Evolutionary conservation across 2,329 filamentous ascomycete genomes (phyloP).

Genomic region (Epichloe sylvatica): DNA sequence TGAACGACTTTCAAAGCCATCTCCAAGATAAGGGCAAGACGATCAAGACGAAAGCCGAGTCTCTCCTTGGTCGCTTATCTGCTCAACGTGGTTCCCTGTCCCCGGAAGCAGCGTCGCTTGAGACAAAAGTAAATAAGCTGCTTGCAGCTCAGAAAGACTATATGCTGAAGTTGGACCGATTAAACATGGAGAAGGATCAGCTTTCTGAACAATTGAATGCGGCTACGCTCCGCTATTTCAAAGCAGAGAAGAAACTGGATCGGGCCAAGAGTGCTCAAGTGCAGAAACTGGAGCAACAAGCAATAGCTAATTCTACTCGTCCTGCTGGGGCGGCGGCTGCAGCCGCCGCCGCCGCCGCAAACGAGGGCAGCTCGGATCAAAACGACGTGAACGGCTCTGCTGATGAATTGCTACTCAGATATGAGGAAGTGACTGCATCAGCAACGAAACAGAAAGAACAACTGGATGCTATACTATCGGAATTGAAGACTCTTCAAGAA

Average conservation of each 20-base stretch:
- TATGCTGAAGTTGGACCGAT: constrained; percentile 59
- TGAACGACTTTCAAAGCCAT: constrained; percentile 66
- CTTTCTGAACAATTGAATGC: constrained; percentile 76
- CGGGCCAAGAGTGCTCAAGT: constrained; percentile 78
- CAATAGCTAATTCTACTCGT: constrained; percentile 54
- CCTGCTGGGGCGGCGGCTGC: constrained; percentile 11
- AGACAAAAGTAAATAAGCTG: constrained; percentile 59
- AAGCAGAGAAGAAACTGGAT: constrained; percentile 89
- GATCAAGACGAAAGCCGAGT: constrained; percentile 61
- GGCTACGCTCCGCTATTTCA: constrained; percentile 81
- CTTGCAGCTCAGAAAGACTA: constrained; percentile 74
- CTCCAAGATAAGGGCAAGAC: constrained; percentile 60
- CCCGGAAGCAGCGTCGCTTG: constrained; percentile 58
- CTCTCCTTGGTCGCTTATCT: constrained; percentile 47
- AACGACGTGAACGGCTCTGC: constrained; percentile 40
- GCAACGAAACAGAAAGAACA: constrained; percentile 80
- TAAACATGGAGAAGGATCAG: constrained; percentile 67
- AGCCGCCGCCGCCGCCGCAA: constrained; percentile 10
- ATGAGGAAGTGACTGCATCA: constrained; percentile 63
- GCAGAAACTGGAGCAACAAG: constrained; percentile 82
- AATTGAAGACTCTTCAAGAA: constrained; percentile 60
- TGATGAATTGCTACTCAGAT: constrained; percentile 58
- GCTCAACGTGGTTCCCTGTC: constrained; percentile 39
- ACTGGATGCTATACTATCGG: constrained; percentile 60
- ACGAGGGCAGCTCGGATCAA: constrained; percentile 34